These are phyloP conservation scores for Calonectria montana DNA, from an alignment of 2,329 filamentous ascomycete genomes.

Conservation along the genomic window DNA sequence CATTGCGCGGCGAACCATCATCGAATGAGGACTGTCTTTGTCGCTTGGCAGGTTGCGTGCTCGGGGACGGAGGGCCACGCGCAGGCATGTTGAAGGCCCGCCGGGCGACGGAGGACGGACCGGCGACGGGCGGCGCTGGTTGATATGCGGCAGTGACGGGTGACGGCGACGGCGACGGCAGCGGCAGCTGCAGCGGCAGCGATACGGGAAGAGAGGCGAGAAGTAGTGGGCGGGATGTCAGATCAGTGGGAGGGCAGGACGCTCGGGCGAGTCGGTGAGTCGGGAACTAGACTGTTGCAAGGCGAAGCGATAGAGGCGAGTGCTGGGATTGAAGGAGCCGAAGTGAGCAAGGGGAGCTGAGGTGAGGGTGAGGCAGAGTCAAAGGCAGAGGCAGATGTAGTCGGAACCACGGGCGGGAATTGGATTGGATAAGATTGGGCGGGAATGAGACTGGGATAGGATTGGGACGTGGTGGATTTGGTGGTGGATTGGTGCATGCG, in stretches of 20 bases:
- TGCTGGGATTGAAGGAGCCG: slow-evolving; percentile 7
- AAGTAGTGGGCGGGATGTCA: neutral
- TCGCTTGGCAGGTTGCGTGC: slow-evolving; percentile 67
- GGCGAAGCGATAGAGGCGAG: slow-evolving; percentile 16
- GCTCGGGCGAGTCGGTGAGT: slow-evolving; percentile 16
- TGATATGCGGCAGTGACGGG: slow-evolving; percentile 3
- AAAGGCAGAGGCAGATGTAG: slow-evolving; percentile 2
- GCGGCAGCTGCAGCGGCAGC: slow-evolving; percentile 14
- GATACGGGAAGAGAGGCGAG: neutral
- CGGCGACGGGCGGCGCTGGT: slow-evolving; percentile 28
- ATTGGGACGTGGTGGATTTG: slow-evolving; percentile 9
- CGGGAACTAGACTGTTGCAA: slow-evolving; percentile 1
- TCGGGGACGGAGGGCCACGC: slow-evolving; percentile 64
- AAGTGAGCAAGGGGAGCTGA: neutral
- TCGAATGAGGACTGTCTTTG: slow-evolving; percentile 65
- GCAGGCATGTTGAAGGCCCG: slow-evolving; percentile 49
- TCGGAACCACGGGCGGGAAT: slow-evolving; percentile 22
- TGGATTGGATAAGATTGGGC: slow-evolving; percentile 25
- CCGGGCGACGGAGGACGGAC: slow-evolving; percentile 39
- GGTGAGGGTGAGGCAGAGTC: slow-evolving; percentile 16
- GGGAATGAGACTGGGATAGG: slow-evolving; percentile 19
- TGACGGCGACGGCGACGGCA: neutral
- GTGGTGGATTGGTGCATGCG: neutral
- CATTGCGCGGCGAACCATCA: slow-evolving; percentile 54
- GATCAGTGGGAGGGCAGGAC: neutral